Evolutionary conservation across 2,329 filamentous ascomycete genomes (phyloP).

Genomic region (Plectosphaerella cucumerina): DNA sequence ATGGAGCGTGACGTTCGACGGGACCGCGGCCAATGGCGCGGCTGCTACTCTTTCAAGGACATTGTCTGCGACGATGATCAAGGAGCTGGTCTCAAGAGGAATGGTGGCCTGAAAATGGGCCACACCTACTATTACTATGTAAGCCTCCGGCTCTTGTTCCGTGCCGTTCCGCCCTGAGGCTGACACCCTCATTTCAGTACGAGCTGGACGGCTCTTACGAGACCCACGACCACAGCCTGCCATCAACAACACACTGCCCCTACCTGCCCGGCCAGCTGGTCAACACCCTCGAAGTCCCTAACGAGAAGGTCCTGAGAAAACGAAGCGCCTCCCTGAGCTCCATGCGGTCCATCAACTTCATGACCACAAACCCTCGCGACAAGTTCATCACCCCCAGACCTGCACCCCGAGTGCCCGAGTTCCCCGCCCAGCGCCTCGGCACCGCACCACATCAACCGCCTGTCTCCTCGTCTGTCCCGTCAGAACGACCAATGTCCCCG

Average conservation of each 20-base stretch:
- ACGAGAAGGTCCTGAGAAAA: slow-evolving; percentile 56
- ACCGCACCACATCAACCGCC: slow-evolving; percentile 26
- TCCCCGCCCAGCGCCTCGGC: slow-evolving; percentile 27
- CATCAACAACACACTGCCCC: slow-evolving; percentile 75
- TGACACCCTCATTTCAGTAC: slow-evolving; percentile 55
- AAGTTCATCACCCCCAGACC: slow-evolving; percentile 67
- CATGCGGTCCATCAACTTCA: slow-evolving; percentile 52
- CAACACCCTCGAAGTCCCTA: slow-evolving; percentile 78
- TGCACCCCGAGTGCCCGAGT: slow-evolving; percentile 33
- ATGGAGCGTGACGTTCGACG: slow-evolving; percentile 78
- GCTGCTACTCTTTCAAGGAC: slow-evolving; percentile 81
- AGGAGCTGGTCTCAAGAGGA: slow-evolving; percentile 49
- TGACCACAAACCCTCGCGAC: slow-evolving; percentile 74
- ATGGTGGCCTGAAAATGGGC: slow-evolving; percentile 85
- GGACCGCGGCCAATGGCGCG: slow-evolving; percentile 75
- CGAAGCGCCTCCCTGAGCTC: slow-evolving; percentile 65
- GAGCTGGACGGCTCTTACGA: slow-evolving; percentile 76
- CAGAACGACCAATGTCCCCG: slow-evolving; percentile 40
- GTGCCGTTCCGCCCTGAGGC: slow-evolving; percentile 7
- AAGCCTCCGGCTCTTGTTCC: slow-evolving; percentile 32
- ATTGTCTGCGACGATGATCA: slow-evolving; percentile 76
- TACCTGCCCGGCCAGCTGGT: slow-evolving; percentile 83
- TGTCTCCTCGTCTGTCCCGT: slow-evolving; percentile 20
- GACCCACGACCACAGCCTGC: slow-evolving; percentile 66
- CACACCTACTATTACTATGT: slow-evolving; percentile 96